Percentiles rank a stretch among this genome's conserved stretches.
Conservation (phyloP, 2,329 filamentous ascomycete genomes). For the Thelonectria rubi region DNA sequence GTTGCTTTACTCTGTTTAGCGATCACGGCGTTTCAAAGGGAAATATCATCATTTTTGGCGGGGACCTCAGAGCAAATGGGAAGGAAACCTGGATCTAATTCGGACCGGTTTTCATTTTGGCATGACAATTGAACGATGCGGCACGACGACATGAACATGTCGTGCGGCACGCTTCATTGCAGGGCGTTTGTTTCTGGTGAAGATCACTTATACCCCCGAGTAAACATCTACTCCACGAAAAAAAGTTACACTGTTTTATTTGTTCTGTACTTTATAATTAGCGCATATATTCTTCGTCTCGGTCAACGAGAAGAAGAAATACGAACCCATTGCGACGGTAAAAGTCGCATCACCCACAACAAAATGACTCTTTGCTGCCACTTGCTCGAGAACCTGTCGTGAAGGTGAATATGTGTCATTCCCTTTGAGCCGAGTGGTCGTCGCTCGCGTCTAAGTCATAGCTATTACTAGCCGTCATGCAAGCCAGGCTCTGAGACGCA, state of each 20-base stretch:
- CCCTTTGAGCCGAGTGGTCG: background rate
- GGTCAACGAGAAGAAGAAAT: background rate
- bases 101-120: constrained; percentile 24
- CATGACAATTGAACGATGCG: constrained; percentile 13
- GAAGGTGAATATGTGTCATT: background rate
- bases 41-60: constrained; percentile 18
- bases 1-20: constrained; percentile 16
- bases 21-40: constrained; percentile 42
- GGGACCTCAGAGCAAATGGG: constrained; percentile 48
- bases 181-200: constrained; percentile 58
- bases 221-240: constrained; percentile 26
- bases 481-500: background rate
- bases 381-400: background rate
- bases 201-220: constrained; percentile 54
- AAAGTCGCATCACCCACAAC: background rate
- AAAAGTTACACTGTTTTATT: constrained; percentile 9
- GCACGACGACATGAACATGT: constrained; percentile 36
- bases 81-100: constrained; percentile 26
- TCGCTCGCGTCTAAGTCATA: constrained; percentile 11
- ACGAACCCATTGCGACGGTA: background rate
- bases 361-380: background rate
- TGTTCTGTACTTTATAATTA: constrained; percentile 13
- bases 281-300: background rate
- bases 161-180: constrained; percentile 20
- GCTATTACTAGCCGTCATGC: background rate